phyloP scores from a whole-genome alignment of 2,329 filamentous ascomycete genomes.

The Paecilomyces dactylethromorphus region DNA sequence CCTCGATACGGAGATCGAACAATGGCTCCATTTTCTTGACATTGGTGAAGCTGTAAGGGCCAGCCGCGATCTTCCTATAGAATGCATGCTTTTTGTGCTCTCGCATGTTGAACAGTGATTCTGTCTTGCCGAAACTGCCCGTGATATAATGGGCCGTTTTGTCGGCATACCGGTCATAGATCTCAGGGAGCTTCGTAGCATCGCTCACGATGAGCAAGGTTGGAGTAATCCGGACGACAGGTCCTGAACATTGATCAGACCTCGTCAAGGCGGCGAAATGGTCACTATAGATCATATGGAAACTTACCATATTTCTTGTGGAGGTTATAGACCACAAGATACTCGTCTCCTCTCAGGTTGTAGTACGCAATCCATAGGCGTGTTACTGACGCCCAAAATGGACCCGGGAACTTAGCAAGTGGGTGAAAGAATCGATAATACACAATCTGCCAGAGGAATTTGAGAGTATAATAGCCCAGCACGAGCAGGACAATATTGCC shows the following conservation, averaged over 20 bases:
- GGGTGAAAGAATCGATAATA: slow-evolving; percentile 47
- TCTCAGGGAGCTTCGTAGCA: slow-evolving; percentile 48
- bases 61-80: slow-evolving; percentile 50
- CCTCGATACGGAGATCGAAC: slow-evolving; percentile 44
- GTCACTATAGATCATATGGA: not conserved
- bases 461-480: slow-evolving; percentile 5
- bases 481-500: not conserved
- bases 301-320: slow-evolving; percentile 44
- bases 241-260: slow-evolving; percentile 29
- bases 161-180: slow-evolving; percentile 51
- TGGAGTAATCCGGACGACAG: slow-evolving; percentile 48
- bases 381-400: slow-evolving; percentile 51
- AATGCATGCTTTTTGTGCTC: slow-evolving; percentile 45
- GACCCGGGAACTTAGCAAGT: slow-evolving; percentile 47
- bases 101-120: slow-evolving; percentile 54
- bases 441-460: slow-evolving; percentile 29
- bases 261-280: not conserved
- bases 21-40: slow-evolving; percentile 55
- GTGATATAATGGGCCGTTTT: slow-evolving; percentile 56
- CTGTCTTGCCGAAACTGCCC: slow-evolving; percentile 50
- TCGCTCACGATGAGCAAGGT: slow-evolving; percentile 49
- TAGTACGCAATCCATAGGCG: slow-evolving; percentile 49
- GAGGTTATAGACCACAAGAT: slow-evolving; percentile 34
- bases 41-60: slow-evolving; percentile 51
- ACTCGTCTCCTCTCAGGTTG: slow-evolving; percentile 43